Conservation (phyloP, 148 eudicot genomes). For the Rhododendron molle region DNA sequence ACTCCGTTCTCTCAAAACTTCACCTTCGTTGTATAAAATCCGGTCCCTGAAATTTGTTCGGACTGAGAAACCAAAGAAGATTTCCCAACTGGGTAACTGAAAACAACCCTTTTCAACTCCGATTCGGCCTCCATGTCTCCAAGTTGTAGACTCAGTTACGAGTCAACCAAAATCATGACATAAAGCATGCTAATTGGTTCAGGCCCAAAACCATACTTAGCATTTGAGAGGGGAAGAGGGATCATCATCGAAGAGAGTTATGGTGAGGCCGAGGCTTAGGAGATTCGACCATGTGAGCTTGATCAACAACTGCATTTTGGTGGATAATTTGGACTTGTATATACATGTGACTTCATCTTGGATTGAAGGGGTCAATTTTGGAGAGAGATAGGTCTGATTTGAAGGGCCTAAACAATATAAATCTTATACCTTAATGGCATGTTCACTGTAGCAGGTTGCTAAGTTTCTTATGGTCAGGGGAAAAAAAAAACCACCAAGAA, state of each 20-base stretch:
- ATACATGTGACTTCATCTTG: conserved; percentile 45
- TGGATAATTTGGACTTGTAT: conserved; percentile 34
- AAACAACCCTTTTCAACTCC: not conserved
- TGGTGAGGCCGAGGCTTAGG: too few species aligned
- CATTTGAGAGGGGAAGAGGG: conserved; percentile 36
- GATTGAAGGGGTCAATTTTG: conserved; percentile 40
- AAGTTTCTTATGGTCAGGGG: conserved; percentile 41
- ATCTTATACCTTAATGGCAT: conserved; percentile 73
- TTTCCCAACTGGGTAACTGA: conserved; percentile 11
- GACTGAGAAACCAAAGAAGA: not conserved
- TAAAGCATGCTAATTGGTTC: conserved; percentile 42
- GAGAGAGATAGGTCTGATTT: conserved; percentile 33
- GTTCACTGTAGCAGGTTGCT: conserved; percentile 69
- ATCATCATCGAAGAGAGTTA: too few species aligned
- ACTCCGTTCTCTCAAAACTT: conserved; percentile 40
- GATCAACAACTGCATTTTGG: too few species aligned
- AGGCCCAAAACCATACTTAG: conserved; percentile 48
- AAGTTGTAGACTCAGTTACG: conserved; percentile 25
- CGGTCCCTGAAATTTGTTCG: conserved; percentile 19
- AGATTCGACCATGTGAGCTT: too few species aligned
- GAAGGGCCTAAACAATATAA: conserved; percentile 63
- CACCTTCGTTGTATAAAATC: conserved; percentile 29
- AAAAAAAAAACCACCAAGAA: not conserved
- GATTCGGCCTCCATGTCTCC: conserved; percentile 47
- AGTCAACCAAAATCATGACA: conserved; percentile 35